Evolutionary conservation across 2,329 filamentous ascomycete genomes (phyloP), one percentile per base, ranked within the genome.

Genomic region (Aspergillus jensenii): DNA sequence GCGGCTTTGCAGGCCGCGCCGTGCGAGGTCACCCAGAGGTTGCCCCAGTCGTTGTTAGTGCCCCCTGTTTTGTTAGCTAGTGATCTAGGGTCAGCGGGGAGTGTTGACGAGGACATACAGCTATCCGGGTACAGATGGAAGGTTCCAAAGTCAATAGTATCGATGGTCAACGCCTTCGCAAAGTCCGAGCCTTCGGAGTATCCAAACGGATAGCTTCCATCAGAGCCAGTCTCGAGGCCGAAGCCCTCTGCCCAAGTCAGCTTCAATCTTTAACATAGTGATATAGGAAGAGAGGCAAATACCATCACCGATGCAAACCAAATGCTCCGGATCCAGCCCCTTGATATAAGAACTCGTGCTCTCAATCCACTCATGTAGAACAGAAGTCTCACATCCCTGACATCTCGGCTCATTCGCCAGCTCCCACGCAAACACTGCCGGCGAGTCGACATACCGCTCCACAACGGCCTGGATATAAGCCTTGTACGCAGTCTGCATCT

Each of bases 401-500:
- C 86, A 89, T 59, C 87, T 79, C 15, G 86, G 83, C 72, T 90
- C 87, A 63, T 90, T 90, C 56, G 79, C 83, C 2, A 90, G 75
- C 65, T 90, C 87, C 87, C 87, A 90, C 0, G 85, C 84, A 62
- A 89, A 84, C 47, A 90, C 80, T 0, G 87, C 81, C 0, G 82
- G 73, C 0, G 84, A 87, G 60, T 79, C 75, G 46, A 76, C 81
- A 73, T 88, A 89, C 11, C 87, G 78, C 19, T 73, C 81, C 2
- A 90, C 81, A 6, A 90, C 79, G 0, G 78, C 75, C 49, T 81
- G 76, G 66, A 89, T 81, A 68, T 89, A 90, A 48, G 76, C 78
- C 64, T 84, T 83, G 69, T 90, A 90, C 56, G 86, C 81, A 0
- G 75, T 66, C 70, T 87, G 84, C 7, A 81, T 80, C 0, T 73